Evolutionary conservation across 2,329 filamentous ascomycete species (phyloP).

Genomic region (Hypoxylon sp.): DNA sequence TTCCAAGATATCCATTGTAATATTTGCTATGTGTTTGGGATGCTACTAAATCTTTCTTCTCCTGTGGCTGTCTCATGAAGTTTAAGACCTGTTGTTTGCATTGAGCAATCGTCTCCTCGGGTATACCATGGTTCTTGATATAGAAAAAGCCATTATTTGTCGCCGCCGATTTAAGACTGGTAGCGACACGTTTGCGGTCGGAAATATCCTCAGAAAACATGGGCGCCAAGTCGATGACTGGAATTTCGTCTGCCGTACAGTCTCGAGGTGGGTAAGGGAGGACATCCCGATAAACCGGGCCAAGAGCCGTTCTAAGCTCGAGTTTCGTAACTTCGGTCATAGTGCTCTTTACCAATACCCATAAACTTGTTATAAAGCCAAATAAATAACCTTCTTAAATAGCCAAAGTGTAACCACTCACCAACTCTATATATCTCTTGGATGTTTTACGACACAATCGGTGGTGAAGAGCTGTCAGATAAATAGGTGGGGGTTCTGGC

Average conservation of each 20-base stretch:
- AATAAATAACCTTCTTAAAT: neutral
- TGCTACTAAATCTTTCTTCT: slow-evolving; percentile 60
- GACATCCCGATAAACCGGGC: slow-evolving; percentile 55
- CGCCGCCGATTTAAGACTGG: slow-evolving; percentile 61
- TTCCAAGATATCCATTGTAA: slow-evolving; percentile 65
- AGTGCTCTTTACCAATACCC: neutral
- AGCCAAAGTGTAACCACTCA: neutral
- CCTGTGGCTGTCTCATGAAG: slow-evolving; percentile 65
- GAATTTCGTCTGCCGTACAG: slow-evolving; percentile 62
- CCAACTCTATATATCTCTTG: slow-evolving; percentile 25
- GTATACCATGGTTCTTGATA: slow-evolving; percentile 65
- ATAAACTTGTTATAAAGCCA: neutral
- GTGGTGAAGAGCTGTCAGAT: slow-evolving; percentile 16
- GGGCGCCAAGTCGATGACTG: slow-evolving; percentile 66
- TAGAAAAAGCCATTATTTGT: slow-evolving; percentile 71
- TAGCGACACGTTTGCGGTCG: slow-evolving; percentile 59
- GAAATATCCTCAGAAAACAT: slow-evolving; percentile 57
- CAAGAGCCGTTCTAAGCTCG: slow-evolving; percentile 54
- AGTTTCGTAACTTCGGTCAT: slow-evolving; percentile 52
- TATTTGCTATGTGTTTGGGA: slow-evolving; percentile 58
- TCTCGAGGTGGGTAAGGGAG: slow-evolving; percentile 51
- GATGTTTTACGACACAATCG: neutral
- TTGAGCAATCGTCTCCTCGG: slow-evolving; percentile 54
- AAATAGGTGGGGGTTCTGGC: slow-evolving; percentile 31
- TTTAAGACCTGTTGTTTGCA: slow-evolving; percentile 54